Conservation (phyloP, 495 filamentous ascomycete species). For the Neurospora terricola region DNA sequence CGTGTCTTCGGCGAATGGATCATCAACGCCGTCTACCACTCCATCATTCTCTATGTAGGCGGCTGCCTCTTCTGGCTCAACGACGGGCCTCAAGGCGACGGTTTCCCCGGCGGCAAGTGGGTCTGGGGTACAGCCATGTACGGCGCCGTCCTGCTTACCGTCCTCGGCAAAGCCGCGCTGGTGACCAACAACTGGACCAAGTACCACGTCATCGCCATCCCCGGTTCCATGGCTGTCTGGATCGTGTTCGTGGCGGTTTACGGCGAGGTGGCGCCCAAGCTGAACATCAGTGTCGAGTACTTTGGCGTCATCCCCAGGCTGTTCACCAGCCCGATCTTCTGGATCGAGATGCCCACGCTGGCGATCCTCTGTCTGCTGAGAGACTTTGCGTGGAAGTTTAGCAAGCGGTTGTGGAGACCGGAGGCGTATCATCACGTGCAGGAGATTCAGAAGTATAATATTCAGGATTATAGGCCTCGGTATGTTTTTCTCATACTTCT, state of each 20-base stretch:
- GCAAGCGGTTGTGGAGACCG: constrained; percentile 92
- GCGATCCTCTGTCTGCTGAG: constrained; percentile 77
- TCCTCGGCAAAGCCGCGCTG: constrained; percentile 89
- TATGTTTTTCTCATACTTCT: constrained; percentile 24
- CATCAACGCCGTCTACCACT: constrained; percentile 90
- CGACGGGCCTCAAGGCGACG: constrained; percentile 67
- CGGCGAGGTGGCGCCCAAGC: constrained; percentile 76
- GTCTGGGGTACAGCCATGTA: constrained; percentile 93
- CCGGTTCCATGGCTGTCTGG: constrained; percentile 88
- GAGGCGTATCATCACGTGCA: constrained; percentile 98
- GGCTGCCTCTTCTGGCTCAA: constrained; percentile 69
- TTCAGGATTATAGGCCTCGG: constrained; percentile 94
- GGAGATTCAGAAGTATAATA: constrained; percentile 99
- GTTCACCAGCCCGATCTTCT: constrained; percentile 77
- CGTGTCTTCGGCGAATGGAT: constrained; percentile 91
- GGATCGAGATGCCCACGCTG: constrained; percentile 72
- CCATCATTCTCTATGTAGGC: constrained; percentile 78
- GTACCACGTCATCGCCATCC: constrained; percentile 92
- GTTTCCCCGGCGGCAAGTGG: constrained; percentile 83
- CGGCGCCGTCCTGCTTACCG: constrained; percentile 80
- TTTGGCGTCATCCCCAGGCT: constrained; percentile 71
- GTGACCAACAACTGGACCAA: constrained; percentile 99
- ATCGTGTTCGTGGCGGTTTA: constrained; percentile 83
- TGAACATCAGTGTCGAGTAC: constrained; percentile 79
- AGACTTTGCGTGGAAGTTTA: constrained; percentile 78